Percentiles rank a stretch among this genome's conserved stretches.
These are phyloP conservation scores for Physcomitrellopsis africana DNA, from an alignment of 225 moss, liverwort and hornwort genomes.

Conservation along the genomic window DNA sequence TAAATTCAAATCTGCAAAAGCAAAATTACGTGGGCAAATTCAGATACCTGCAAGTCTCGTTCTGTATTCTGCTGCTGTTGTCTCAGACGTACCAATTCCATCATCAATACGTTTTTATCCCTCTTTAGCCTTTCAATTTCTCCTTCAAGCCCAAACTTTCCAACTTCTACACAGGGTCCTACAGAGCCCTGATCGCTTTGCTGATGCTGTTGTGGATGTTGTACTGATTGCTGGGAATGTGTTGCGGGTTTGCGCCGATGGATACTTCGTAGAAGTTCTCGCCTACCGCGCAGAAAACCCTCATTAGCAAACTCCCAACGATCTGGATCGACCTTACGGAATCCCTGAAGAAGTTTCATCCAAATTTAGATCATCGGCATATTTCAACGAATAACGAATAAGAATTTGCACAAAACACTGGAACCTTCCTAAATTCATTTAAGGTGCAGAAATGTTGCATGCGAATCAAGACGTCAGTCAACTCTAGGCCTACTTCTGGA, in stretches of 20 bases:
- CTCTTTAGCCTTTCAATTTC: conserved; percentile 86
- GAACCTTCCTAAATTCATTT: neutral
- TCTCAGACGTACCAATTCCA: conserved; percentile 81
- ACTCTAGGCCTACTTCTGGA: neutral
- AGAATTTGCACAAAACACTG: neutral
- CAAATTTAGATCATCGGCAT: neutral
- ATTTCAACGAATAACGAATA: neutral
- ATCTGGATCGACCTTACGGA: conserved; percentile 98
- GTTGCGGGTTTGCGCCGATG: conserved; percentile 93
- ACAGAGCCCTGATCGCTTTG: conserved; percentile 33
- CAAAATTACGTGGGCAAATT: neutral
- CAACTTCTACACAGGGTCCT: conserved; percentile 83
- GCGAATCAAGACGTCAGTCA: neutral
- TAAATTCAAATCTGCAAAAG: neutral
- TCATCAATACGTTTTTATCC: conserved; percentile 92
- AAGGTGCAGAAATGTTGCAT: neutral
- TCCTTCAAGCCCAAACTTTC: conserved; percentile 93
- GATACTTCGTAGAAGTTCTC: conserved; percentile 71
- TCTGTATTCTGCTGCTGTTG: conserved; percentile 95
- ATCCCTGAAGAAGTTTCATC: conserved; percentile 60
- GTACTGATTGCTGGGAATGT: conserved; percentile 57
- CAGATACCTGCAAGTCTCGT: conserved; percentile 61
- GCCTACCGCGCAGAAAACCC: conserved; percentile 85
- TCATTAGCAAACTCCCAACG: conserved; percentile 99
- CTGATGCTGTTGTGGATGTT: conserved; percentile 56